These are phyloP conservation scores for Malassezia vespertilionis DNA, from an alignment of 1,284 basidiomycete genomes.

Conservation along the genomic window DNA sequence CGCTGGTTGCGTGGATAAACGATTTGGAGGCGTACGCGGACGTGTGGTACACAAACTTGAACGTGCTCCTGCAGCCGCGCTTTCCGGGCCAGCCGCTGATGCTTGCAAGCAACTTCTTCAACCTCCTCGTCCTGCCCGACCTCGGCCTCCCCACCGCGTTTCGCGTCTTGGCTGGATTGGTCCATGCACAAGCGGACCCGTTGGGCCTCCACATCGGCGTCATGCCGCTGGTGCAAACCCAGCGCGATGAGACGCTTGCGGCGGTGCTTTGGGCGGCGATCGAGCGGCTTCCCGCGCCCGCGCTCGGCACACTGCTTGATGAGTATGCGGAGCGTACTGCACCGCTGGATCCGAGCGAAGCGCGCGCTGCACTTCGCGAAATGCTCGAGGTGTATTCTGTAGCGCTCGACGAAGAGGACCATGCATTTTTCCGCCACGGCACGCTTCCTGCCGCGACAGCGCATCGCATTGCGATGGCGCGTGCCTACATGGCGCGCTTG, in stretches of 20 bases:
- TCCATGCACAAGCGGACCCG: not conserved
- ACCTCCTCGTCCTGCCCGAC: conserved; percentile 36
- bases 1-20: conserved; percentile 68
- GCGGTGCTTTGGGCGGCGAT: conserved; percentile 10
- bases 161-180: not conserved
- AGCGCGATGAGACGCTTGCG: not conserved
- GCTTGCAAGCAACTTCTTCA: conserved; percentile 38
- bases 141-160: conserved; percentile 17
- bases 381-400: not conserved
- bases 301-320: not conserved
- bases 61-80: conserved; percentile 2
- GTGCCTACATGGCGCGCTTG: conserved; percentile 24
- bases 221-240: conserved; percentile 4
- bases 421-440: conserved; percentile 8
- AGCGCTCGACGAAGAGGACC: not conserved
- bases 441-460: not conserved
- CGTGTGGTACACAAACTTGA: conserved; percentile 16
- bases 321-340: not conserved
- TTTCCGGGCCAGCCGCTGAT: conserved; percentile 34
- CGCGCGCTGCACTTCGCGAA: not conserved
- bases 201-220: conserved; percentile 7
- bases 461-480: conserved; percentile 11
- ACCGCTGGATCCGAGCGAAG: not conserved
- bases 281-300: not conserved
- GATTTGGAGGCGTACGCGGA: conserved; percentile 67